Evolutionary conservation across 257 asterid genomes (phyloP), one percentile per base, ranked within the genome.

Genomic region (Plantago ovata): DNA sequence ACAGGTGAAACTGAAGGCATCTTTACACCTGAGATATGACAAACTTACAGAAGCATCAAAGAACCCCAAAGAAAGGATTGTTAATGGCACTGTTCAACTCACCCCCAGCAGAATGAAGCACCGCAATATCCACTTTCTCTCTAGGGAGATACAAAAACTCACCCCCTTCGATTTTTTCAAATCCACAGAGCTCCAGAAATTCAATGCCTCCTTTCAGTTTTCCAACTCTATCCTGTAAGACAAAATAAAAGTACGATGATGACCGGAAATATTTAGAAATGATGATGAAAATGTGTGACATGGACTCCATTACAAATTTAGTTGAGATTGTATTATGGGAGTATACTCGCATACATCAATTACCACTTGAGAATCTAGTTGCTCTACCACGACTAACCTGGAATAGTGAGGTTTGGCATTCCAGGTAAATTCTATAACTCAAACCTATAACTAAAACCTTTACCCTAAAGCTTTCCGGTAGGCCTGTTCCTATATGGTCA

Each of bases 61-160:
- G 97, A 81, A 89, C 91, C 44, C 97, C 97, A 41, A 89, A 93
- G 76, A 82, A 93, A 6, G 97, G 97, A 71, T 93, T 93, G 14
- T 76, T 84, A 39, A 93, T 89, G 47, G 98, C 98, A 61, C 76
- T 84, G 81, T 77, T 82, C 67, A 93, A 57, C 85, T 93, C 98
- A 49, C 68, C 79, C 46, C 98, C 98, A 19, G 96, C 98, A n/a
- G 96, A 63, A 55, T 86, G 80, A 61, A 93, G 87, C 73, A 93
- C 89, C 0, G 95, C 80, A 0, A 79, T 73, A 73, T 89, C 97
- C 8, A 89, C 95, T 53, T 89, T 93, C 57, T 89, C 97, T 63
- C 85, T 81, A 1, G 90, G 81, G 40, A 88, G 81, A 70, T 69
- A 79, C 79, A 92, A 72, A 74, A 75, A 88, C 53, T 92, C 98